These are phyloP conservation scores for Penicillium fimorum DNA, from an alignment of 495 filamentous ascomycete species.

Conservation along the genomic window DNA sequence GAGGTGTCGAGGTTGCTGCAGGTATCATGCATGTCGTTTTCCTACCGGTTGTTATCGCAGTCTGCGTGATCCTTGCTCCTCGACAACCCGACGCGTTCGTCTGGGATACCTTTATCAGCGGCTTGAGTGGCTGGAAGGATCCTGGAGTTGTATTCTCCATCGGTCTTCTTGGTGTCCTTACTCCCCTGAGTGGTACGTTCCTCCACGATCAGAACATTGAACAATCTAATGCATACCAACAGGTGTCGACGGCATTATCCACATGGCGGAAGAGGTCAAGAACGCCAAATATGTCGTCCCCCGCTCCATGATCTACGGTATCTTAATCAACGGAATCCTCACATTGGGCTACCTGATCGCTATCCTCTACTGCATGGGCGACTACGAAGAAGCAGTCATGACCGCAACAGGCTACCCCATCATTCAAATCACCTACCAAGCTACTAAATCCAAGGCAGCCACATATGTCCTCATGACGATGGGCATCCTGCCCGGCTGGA, in stretches of 20 bases:
- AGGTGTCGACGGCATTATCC: conserved; percentile 37
- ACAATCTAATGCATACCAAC: conserved; percentile 4
- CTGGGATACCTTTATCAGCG: conserved; percentile 45
- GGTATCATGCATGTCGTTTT: conserved; percentile 50
- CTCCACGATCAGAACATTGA: neutral
- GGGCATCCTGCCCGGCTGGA: conserved; percentile 37
- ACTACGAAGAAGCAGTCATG: conserved; percentile 33
- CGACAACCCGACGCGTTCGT: conserved; percentile 44
- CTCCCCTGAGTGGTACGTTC: conserved; percentile 28
- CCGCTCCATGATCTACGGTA: conserved; percentile 39
- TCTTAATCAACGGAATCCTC: conserved; percentile 43
- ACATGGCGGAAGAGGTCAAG: conserved; percentile 47
- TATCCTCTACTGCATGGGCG: conserved; percentile 43
- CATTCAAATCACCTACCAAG: conserved; percentile 52
- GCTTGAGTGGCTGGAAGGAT: conserved; percentile 43
- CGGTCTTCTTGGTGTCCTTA: conserved; percentile 36
- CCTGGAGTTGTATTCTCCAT: conserved; percentile 42
- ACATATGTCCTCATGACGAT: conserved; percentile 47
- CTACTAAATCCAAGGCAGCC: conserved; percentile 43
- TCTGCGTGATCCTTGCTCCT: conserved; percentile 44
- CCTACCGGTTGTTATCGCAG: conserved; percentile 45
- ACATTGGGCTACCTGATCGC: conserved; percentile 42
- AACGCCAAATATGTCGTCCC: conserved; percentile 41
- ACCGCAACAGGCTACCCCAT: conserved; percentile 50
- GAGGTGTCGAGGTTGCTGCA: conserved; percentile 46